phyloP scores from a whole-genome alignment of 2,329 filamentous ascomycete species.

The Fusarium incarnatum region DNA sequence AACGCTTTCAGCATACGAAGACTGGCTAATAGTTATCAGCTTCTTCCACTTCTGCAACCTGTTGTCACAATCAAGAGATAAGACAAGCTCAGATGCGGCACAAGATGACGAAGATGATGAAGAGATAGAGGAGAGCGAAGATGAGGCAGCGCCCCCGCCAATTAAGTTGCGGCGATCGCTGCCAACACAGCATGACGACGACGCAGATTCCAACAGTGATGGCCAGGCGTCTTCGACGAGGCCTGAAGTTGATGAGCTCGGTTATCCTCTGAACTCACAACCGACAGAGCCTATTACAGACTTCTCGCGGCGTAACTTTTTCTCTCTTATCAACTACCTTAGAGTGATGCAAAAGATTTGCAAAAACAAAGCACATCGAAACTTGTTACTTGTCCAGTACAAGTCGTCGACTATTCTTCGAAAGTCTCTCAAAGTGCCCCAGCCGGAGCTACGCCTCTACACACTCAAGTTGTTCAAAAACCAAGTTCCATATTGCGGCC shows the following conservation, averaged over 20 bases:
- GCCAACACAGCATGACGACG: slow-evolving; percentile 51
- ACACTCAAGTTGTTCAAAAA: slow-evolving; percentile 99
- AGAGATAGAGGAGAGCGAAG: slow-evolving; percentile 67
- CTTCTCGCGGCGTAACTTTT: slow-evolving; percentile 95
- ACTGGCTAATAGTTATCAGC: slow-evolving; percentile 56
- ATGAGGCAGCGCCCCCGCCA: slow-evolving; percentile 86
- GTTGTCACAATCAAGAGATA: slow-evolving; percentile 65
- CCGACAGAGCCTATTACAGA: slow-evolving; percentile 83
- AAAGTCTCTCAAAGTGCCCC: slow-evolving; percentile 90
- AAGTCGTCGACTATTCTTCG: slow-evolving; percentile 93
- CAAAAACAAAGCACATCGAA: slow-evolving; percentile 94
- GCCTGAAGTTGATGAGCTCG: slow-evolving; percentile 85
- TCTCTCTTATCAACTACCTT: slow-evolving; percentile 93
- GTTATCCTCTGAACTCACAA: slow-evolving; percentile 78
- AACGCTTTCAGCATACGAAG: background rate
- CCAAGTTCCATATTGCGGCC: slow-evolving; percentile 96
- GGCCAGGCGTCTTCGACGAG: slow-evolving; percentile 52
- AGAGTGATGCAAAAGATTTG: slow-evolving; percentile 98
- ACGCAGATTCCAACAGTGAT: slow-evolving; percentile 48
- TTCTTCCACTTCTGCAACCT: slow-evolving; percentile 92
- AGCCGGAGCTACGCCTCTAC: slow-evolving; percentile 88
- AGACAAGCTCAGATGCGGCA: slow-evolving; percentile 50
- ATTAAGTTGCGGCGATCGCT: slow-evolving; percentile 71
- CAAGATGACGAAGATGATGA: slow-evolving; percentile 52
- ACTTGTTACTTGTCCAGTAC: slow-evolving; percentile 92